Conservation (phyloP, 2,329 filamentous ascomycete genomes). For the Diaporthe capsici region DNA sequence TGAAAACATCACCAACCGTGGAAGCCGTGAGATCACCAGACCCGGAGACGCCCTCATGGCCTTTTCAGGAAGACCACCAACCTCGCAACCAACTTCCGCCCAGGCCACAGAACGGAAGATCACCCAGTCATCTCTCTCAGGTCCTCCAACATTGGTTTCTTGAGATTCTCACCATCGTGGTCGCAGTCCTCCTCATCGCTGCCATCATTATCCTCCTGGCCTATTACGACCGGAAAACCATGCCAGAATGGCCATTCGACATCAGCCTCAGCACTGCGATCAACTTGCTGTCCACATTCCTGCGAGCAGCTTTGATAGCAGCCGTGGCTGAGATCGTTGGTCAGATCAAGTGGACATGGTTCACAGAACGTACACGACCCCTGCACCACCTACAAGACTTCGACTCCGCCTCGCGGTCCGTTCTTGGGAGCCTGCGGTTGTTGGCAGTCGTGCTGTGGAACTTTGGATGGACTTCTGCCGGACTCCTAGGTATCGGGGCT, state of each 20-base stretch:
- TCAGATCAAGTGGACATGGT: constrained; percentile 52
- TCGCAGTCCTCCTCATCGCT: constrained; percentile 30
- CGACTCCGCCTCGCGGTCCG: constrained; percentile 49
- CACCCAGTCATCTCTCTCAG: constrained; percentile 30
- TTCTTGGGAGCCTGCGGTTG: constrained; percentile 48
- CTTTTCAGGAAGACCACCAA: constrained; percentile 15
- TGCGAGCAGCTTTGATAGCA: constrained; percentile 47
- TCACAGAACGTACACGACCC: constrained; percentile 46
- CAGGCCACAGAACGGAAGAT: neutral
- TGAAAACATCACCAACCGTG: neutral
- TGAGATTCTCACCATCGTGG: constrained; percentile 37
- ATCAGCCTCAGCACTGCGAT: constrained; percentile 46
- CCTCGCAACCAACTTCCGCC: neutral
- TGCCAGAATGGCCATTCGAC: constrained; percentile 45
- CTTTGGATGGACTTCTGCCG: constrained; percentile 37
- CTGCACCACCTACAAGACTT: constrained; percentile 50
- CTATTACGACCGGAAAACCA: constrained; percentile 31
- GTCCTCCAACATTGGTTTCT: constrained; percentile 36
- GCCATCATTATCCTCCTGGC: constrained; percentile 37
- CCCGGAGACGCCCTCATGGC: neutral
- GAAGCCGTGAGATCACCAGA: neutral
- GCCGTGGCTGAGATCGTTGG: constrained; percentile 50
- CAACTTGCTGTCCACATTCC: constrained; percentile 42
- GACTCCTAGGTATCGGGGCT: constrained; percentile 42
- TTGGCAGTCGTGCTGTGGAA: constrained; percentile 42